Conservation (phyloP, 192 early-diverging fungal genomes). For the Dissophora ornata region DNA sequence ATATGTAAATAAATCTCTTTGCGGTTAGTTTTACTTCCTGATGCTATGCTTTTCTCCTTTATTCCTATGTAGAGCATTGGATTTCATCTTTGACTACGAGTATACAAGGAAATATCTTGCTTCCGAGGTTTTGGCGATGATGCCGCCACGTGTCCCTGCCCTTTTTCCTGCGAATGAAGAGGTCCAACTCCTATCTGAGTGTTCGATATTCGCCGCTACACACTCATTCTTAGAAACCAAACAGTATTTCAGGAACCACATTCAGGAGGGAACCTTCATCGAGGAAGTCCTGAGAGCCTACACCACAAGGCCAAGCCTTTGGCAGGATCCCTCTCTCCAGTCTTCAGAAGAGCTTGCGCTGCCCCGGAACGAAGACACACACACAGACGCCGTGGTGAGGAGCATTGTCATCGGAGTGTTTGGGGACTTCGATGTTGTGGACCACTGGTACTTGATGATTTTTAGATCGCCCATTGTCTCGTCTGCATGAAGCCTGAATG, state of each 20-base stretch:
- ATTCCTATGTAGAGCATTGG: neutral
- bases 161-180: neutral
- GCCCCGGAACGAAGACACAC: neutral
- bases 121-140: neutral
- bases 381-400: neutral
- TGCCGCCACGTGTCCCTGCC: neutral
- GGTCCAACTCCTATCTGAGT: no score
- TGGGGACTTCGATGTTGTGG: neutral
- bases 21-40: no score
- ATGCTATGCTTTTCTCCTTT: no score
- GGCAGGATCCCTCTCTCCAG: neutral
- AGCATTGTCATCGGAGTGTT: constrained; percentile 2
- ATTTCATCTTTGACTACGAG: constrained; percentile 1
- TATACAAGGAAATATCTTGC: neutral
- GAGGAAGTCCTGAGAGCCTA: neutral
- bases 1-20: no score
- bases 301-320: neutral
- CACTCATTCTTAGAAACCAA: no score
- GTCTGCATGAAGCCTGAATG: no score
- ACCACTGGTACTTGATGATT: neutral
- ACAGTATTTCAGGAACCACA: no score
- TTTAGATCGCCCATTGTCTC: neutral
- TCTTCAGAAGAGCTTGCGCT: neutral
- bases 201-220: no score
- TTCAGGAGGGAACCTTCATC: no score